These are phyloP conservation scores for Aphanomyces cochlioides DNA, from an alignment of 352 stramenopile species.

Conservation along the genomic window DNA sequence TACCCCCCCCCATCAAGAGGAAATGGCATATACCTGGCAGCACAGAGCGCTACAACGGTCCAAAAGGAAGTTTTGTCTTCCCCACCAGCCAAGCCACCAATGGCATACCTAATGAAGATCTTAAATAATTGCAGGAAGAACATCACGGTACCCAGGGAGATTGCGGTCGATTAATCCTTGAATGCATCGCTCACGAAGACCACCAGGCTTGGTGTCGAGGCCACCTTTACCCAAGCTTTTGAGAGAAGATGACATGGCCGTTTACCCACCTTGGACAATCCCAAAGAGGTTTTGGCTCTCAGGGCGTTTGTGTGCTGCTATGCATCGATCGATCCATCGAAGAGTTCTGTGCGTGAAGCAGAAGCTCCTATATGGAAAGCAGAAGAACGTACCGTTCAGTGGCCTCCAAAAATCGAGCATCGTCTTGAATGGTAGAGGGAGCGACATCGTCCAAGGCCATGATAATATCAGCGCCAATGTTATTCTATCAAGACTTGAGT, in stretches of 20 bases:
- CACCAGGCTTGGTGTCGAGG: constrained; percentile 87
- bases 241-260: not conserved
- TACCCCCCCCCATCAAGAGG: not conserved
- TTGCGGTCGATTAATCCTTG: constrained; percentile 84
- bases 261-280: constrained; percentile 87
- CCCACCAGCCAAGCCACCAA: constrained; percentile 92
- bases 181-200: constrained; percentile 92
- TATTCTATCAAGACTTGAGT: constrained; percentile 52
- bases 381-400: constrained; percentile 54
- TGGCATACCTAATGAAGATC: constrained; percentile 76
- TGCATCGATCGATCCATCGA: constrained; percentile 95
- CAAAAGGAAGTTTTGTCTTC: constrained; percentile 94
- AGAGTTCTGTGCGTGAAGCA: constrained; percentile 51
- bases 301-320: constrained; percentile 78
- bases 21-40: constrained; percentile 31
- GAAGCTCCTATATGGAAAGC: not conserved
- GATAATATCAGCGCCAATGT: constrained; percentile 97
- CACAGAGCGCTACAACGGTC: constrained; percentile 86
- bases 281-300: constrained; percentile 94
- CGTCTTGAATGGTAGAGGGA: constrained; percentile 80
- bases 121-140: not conserved
- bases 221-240: constrained; percentile 41
- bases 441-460: constrained; percentile 98
- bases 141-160: constrained; percentile 38
- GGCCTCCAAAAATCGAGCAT: constrained; percentile 88